Evolutionary conservation across 495 filamentous ascomycete species (phyloP), one percentile per base, ranked within the genome.

Genomic region (Penicillium arizonense): DNA sequence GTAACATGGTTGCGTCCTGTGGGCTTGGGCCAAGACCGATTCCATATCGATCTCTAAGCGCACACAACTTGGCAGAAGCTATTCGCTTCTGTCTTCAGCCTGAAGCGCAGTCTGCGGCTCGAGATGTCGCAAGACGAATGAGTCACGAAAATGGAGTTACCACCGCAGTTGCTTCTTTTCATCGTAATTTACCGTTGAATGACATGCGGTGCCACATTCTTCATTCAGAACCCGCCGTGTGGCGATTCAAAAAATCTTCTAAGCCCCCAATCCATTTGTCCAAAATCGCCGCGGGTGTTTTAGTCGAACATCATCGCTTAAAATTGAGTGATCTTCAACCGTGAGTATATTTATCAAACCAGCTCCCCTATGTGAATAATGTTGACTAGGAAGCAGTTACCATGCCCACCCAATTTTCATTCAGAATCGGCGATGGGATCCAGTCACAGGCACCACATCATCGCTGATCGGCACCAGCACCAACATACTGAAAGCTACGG

Each of bases 161-260:
- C 50, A 87, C 89, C 42, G 88, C 88, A 0, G 88, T 90, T 4
- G 70, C 74, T 32, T 77, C 81, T 0, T 94, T 95, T 57, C 88
- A 91, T 59, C 75, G 75, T 9, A 77, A 80, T 32, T 65, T 94
- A 5, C 77, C 77, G 0, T 56, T 87, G 21, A 56, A 80, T 33
- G 81, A 74, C 8, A 87, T 94, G 82, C 74, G 83, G 3, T 96
- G 90, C 62, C 75, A 79, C 0, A 72, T 92, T 12, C 61, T 93
- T 0, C 70, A 77, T 7, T 80, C 87, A 18, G 77, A 73, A 16
- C 81, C 85, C 2, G 89, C 88, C 0, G 82, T 80, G 0, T 94
- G 90, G 90, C 69, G 68, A 28, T 66, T 88, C 32, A 85, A 82
- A 58, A 58, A 59, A 20, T 61, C 59, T 10, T 38, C 34, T 7